phyloP scores from a whole-genome alignment of 352 stramenopile species.

The Pythium aquatile region DNA sequence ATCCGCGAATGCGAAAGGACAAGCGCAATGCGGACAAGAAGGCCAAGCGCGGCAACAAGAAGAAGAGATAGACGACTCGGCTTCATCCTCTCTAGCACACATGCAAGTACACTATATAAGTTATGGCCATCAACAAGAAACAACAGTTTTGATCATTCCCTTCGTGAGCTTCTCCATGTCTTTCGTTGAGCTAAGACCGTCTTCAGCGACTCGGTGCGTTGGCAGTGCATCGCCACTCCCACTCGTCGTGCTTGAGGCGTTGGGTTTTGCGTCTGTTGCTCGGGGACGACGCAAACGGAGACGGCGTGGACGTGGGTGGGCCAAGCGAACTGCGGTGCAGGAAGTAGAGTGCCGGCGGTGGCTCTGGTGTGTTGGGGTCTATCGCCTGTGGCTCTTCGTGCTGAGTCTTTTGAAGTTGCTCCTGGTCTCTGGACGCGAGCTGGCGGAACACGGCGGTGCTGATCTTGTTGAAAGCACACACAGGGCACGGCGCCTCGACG shows the following conservation, averaged over 20 bases:
- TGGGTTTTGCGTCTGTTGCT: not conserved
- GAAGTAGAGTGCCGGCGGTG: constrained; percentile 48
- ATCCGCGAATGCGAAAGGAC: constrained; percentile 98
- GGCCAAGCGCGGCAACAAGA: constrained; percentile 83
- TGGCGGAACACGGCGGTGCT: constrained; percentile 47
- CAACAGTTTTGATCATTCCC: constrained; percentile 7
- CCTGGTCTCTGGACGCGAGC: not conserved
- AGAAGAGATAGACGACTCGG: constrained; percentile 63
- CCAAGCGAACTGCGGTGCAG: constrained; percentile 36
- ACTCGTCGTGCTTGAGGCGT: constrained; percentile 17
- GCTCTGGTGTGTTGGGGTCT: constrained; percentile 11
- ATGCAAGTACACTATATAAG: constrained; percentile 38
- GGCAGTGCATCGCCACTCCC: constrained; percentile 16
- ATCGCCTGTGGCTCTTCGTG: not conserved
- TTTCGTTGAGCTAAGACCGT: not conserved
- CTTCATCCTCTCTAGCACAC: no score
- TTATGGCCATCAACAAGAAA: constrained; percentile 45
- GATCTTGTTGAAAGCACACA: constrained; percentile 84
- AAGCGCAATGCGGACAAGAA: constrained; percentile 87
- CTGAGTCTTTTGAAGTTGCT: not conserved
- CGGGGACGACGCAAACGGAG: not conserved
- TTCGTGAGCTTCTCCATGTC: not conserved
- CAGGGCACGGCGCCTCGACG: constrained; percentile 73
- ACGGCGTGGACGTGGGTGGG: not conserved
- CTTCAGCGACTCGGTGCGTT: not conserved